Conservation (phyloP, 1,139 yeast species). For the Hansenula sp. region DNA sequence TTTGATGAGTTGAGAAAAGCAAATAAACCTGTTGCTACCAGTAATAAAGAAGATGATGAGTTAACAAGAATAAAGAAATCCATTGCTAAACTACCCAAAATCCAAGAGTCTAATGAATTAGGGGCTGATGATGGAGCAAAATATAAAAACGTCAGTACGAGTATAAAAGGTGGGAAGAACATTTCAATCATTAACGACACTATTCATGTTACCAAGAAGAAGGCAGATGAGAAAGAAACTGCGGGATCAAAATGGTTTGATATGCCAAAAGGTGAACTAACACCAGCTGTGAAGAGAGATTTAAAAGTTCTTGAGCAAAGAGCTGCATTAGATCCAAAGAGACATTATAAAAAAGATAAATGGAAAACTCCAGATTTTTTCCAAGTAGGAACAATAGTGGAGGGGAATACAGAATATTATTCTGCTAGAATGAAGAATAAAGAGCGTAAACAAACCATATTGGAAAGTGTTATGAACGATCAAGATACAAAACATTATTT, state of each 20-base stretch:
- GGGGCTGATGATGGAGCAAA: slow-evolving; percentile 4
- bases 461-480: slow-evolving; percentile 79
- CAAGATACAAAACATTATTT: slow-evolving; percentile 69
- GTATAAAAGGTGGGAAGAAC: slow-evolving; percentile 15
- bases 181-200: slow-evolving; percentile 18
- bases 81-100: slow-evolving; percentile 20
- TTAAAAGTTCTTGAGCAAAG: slow-evolving; percentile 76
- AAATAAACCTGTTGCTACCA: slow-evolving; percentile 8
- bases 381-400: slow-evolving; percentile 85
- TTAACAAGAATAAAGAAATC: slow-evolving; percentile 16
- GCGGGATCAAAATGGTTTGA: slow-evolving; percentile 75
- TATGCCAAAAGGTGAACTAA: slow-evolving; percentile 75
- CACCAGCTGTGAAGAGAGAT: slow-evolving; percentile 69
- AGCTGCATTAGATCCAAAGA: slow-evolving; percentile 88
- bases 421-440: slow-evolving; percentile 65
- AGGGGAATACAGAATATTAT: slow-evolving; percentile 75
- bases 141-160: background rate
- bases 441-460: slow-evolving; percentile 72
- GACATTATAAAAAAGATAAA: slow-evolving; percentile 87
- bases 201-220: slow-evolving; percentile 11
- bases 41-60: slow-evolving; percentile 15
- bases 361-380: slow-evolving; percentile 80
- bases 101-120: slow-evolving; percentile 9
- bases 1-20: slow-evolving; percentile 32
- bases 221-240: slow-evolving; percentile 15